Evolutionary conservation across 441 rosid species (phyloP), one percentile per base, ranked within the genome.

Genomic region (Hura crepitans): DNA sequence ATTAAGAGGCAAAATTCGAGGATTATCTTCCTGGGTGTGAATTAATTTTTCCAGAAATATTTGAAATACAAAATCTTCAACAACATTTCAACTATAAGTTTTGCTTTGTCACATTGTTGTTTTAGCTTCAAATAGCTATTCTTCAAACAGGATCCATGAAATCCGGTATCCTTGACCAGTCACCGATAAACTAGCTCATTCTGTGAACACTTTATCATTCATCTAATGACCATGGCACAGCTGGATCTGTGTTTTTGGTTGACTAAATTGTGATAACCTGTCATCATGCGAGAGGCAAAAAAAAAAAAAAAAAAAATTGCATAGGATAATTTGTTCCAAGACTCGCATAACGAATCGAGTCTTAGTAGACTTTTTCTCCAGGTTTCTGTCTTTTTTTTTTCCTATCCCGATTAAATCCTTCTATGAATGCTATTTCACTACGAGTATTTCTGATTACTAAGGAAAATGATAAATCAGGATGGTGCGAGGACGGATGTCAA

Each of bases 401-500:
- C 47, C 35, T 0, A 28, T 35, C 23, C 18, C 17, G n/a, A 39
- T 58, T 27, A 14, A 15, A 15, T 31, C 20, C 47, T 51, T 4
- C 10, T 31, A 10, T 5, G 31, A 6, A 13, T n/a, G 18, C 22
- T 46, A 0, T 6, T 0, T 27, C 27, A 2, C 6, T 17, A 61
- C 25, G 58, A 10, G 69, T 69, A 39, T 45, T 35, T 51, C 51
- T 45, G 56, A 31, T 45, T 70, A 50, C 12, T 76, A 18, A 65
- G 39, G 22, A 70, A n/a, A 61, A 70, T 78, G 68, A 65, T 62
- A 62, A 68, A 70, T 71, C 84, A 95, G 99, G 88, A 84, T 62
- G 92, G 96, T 66, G 88, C 72, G 18, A 79, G 75, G 74, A 80
- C 79, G 27, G 85, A 89, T 77, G 72, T 74, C 56, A 77, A 81